phyloP scores from a whole-genome alignment of 768 basidiomycete species.

The Crepidotus variabilis region DNA sequence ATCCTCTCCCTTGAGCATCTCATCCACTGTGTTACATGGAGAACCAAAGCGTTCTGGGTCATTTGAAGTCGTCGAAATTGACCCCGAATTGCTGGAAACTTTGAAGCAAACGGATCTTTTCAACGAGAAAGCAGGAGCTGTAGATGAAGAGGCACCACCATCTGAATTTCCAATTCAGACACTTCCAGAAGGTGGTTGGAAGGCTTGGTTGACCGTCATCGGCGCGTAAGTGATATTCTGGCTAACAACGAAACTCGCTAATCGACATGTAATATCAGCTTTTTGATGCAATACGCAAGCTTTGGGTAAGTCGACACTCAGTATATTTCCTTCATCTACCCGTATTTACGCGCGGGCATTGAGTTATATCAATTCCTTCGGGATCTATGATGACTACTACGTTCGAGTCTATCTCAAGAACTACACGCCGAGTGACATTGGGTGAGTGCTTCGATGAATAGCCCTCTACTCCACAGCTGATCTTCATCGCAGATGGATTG shows the following conservation, averaged over 20 bases:
- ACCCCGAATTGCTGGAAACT: background rate
- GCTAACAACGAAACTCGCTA: background rate
- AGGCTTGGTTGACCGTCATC: conserved; percentile 14
- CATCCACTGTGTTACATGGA: background rate
- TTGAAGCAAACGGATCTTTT: background rate
- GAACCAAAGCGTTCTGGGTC: background rate
- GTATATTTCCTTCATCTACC: background rate
- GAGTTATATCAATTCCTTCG: conserved; percentile 23
- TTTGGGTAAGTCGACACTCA: conserved; percentile 13
- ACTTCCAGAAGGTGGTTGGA: conserved; percentile 15
- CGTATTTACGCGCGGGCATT: background rate
- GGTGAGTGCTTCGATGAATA: conserved; percentile 11
- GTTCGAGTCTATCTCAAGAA: conserved; percentile 18
- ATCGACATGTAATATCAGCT: conserved; percentile 5
- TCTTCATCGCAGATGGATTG: conserved; percentile 36
- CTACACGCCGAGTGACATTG: conserved; percentile 21
- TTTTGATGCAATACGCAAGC: conserved; percentile 15
- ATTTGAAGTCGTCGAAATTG: background rate
- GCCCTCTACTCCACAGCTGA: background rate
- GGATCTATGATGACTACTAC: conserved; percentile 24
- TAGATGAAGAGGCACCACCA: background rate
- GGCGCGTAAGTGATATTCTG: conserved; percentile 11
- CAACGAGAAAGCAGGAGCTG: background rate
- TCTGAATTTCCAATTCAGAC: background rate
- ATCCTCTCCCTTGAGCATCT: background rate